Percentiles rank a stretch among this genome's conserved stretches.
phyloP scores from a whole-genome alignment of 2,329 filamentous ascomycete species.

The Scedosporium dehoogii region DNA sequence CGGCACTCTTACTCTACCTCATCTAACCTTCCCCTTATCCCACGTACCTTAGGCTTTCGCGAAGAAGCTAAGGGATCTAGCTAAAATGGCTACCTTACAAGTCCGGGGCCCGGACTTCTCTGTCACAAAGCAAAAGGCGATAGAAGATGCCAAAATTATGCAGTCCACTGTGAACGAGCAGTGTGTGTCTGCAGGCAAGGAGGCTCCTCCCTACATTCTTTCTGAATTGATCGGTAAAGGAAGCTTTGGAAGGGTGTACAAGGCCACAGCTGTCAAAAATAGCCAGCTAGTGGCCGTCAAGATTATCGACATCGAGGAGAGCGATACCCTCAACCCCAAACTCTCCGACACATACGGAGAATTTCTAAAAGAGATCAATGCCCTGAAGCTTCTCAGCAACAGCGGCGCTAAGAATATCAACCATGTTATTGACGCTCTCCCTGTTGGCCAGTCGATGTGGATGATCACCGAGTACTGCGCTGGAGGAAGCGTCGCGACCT shows the following conservation, averaged over 20 bases:
- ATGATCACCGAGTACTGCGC: slow-evolving; percentile 61
- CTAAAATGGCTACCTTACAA: slow-evolving; percentile 29
- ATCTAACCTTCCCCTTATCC: neutral
- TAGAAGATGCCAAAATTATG: slow-evolving; percentile 64
- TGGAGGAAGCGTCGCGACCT: slow-evolving; percentile 54
- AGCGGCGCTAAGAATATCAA: slow-evolving; percentile 56
- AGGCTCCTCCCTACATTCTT: slow-evolving; percentile 52
- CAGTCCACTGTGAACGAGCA: slow-evolving; percentile 53
- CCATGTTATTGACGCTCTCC: slow-evolving; percentile 53
- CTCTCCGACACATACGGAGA: slow-evolving; percentile 40
- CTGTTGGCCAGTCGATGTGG: slow-evolving; percentile 55
- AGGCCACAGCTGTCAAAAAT: slow-evolving; percentile 30
- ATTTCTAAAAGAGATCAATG: slow-evolving; percentile 38
- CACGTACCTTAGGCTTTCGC: neutral
- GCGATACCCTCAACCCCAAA: slow-evolving; percentile 51
- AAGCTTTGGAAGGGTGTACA: slow-evolving; percentile 57
- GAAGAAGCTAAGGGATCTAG: neutral
- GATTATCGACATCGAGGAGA: slow-evolving; percentile 66
- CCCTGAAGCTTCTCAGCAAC: slow-evolving; percentile 51
- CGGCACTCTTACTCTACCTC: neutral
- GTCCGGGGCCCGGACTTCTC: slow-evolving; percentile 31
- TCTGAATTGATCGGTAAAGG: slow-evolving; percentile 58
- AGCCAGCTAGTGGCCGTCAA: slow-evolving; percentile 54
- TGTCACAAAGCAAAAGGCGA: slow-evolving; percentile 46
- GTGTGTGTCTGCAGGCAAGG: slow-evolving; percentile 47